Evolutionary conservation across 495 filamentous ascomycete species (phyloP), one percentile per base, ranked within the genome.

Genomic region (Sporormia fimetaria): DNA sequence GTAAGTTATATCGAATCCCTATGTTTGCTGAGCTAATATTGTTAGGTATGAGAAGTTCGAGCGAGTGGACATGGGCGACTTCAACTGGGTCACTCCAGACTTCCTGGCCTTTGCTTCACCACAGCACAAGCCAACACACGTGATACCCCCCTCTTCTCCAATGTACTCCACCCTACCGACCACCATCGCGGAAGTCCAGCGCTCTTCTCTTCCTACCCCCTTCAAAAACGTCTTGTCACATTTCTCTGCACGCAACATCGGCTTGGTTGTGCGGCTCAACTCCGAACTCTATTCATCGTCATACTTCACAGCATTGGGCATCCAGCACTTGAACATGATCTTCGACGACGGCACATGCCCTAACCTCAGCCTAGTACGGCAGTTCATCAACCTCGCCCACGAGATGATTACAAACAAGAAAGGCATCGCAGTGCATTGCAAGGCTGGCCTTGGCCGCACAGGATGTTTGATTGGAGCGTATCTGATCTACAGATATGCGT

Each of bases 271-370:
- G 15, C 80, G 90, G 21, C 71, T 99, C 40, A 99, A 99, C 65
- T 94, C 85, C 1, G 80, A 87, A 51, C 76, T 99, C 6, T 99
- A 99, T 66, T 87, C 82, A 4, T 81, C 92, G 5, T 86, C 85
- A 15, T 94, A 84, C 65, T 99, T 99, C 54, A 90, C 86, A 21
- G 83, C 85, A 0, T 71, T 99, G 29, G 92, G 88, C 5, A 96
- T 99, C 53, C 74, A 81, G 39, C 90, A 99, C 57, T 68, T 96
- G 15, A 87, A 99, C 58, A 96, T 99, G 92, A 94, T 96, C 48
- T 99, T 99, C 53, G 90, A 95, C 51, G 90, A 99, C 55, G 90
- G 90, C 17, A 99, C 90, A 5, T 96, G 92, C 62, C 90, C 90
- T 11, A 75, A 84, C 3, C 63, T 99, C 12, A 72, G 73, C 9